phyloP scores from a whole-genome alignment of 2,329 filamentous ascomycete genomes.

The Plectosphaerella sp. region DNA sequence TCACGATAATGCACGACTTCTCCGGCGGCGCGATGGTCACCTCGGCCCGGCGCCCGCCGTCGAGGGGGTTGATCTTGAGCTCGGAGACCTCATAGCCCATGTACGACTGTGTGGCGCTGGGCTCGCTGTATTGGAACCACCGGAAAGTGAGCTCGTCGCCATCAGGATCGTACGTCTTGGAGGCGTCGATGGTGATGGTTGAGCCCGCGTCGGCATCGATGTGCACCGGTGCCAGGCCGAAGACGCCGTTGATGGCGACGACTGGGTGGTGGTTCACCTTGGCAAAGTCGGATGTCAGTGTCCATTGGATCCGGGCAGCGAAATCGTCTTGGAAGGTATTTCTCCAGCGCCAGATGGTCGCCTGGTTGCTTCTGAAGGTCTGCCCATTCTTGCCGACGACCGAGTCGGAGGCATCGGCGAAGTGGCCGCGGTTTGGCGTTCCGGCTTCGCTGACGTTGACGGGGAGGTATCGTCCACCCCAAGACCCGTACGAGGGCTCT shows the following conservation, averaged over 20 bases:
- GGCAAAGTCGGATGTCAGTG: conserved; percentile 16
- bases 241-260: conserved; percentile 33
- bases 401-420: conserved; percentile 22
- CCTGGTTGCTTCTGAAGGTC: conserved; percentile 21
- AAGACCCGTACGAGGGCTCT: conserved; percentile 40
- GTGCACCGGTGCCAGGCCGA: conserved; percentile 28
- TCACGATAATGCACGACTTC: conserved; percentile 24
- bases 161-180: conserved; percentile 41
- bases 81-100: conserved; percentile 33
- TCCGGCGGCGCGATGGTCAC: conserved; percentile 19
- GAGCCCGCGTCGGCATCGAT: conserved; percentile 34
- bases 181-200: conserved; percentile 37
- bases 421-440: conserved; percentile 14
- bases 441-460: conserved; percentile 20
- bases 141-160: conserved; percentile 35
- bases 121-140: conserved; percentile 44
- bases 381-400: conserved; percentile 21
- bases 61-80: conserved; percentile 21
- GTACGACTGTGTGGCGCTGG: conserved; percentile 32
- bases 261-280: conserved; percentile 43
- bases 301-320: conserved; percentile 35
- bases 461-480: conserved; percentile 42
- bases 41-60: conserved; percentile 10
- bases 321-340: conserved; percentile 36
- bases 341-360: conserved; percentile 37